Conservation (phyloP, 345 rosid species). For the Physaria fendleri region DNA sequence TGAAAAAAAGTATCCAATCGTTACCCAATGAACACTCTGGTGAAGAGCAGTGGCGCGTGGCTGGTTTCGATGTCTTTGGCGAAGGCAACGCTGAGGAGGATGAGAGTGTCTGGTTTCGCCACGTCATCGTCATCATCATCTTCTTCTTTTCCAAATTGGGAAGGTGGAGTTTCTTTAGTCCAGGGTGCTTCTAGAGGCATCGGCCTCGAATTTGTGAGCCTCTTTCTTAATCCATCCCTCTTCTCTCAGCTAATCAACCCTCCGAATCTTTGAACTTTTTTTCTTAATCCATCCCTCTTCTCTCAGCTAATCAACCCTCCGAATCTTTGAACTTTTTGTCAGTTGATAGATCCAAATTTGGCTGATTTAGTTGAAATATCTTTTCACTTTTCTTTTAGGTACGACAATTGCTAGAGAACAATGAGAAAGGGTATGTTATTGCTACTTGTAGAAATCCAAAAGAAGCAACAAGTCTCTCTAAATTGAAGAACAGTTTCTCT, state of each 20-base stretch:
- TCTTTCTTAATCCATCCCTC: neutral
- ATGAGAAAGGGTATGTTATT: constrained; percentile 57
- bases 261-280: no score
- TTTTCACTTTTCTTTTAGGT: constrained; percentile 35
- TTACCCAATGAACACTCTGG: constrained; percentile 18
- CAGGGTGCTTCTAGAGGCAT: constrained; percentile 96
- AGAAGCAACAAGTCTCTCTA: constrained; percentile 48
- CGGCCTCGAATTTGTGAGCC: constrained; percentile 77
- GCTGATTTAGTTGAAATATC: neutral
- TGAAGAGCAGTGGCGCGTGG: constrained; percentile 18
- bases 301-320: neutral
- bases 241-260: neutral
- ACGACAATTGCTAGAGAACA: constrained; percentile 58
- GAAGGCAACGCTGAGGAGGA: constrained; percentile 3
- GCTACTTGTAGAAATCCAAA: constrained; percentile 80
- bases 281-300: neutral
- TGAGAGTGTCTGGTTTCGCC: constrained; percentile 14
- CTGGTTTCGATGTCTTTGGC: neutral
- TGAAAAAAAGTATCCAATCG: neutral
- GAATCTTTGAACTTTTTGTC: neutral
- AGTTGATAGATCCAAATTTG: neutral
- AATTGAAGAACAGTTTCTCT: constrained; percentile 54
- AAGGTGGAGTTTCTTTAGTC: constrained; percentile 80
- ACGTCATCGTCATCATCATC: constrained; percentile 38
- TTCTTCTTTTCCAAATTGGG: constrained; percentile 37